phyloP scores from a whole-genome alignment of 78 protist genomes.

The Chrysochromulina parva region DNA sequence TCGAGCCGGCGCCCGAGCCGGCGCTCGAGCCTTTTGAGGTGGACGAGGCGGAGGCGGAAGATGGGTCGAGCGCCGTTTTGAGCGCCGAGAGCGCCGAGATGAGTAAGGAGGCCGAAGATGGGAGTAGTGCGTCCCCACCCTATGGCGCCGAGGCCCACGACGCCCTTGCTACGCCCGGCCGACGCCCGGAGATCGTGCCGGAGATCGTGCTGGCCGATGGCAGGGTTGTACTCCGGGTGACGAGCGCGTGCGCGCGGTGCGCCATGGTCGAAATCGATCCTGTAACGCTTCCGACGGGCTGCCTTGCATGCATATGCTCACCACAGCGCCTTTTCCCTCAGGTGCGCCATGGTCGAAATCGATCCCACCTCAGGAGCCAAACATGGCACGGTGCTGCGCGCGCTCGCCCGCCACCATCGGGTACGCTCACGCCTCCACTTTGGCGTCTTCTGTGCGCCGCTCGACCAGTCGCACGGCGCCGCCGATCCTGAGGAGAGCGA shows the following conservation, averaged over 20 bases:
- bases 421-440: not conserved
- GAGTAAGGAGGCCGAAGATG: not conserved
- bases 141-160: too few relatives aligned
- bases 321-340: too few relatives aligned
- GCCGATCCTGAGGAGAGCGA: too few relatives aligned
- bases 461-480: too few relatives aligned
- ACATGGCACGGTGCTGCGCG: not conserved
- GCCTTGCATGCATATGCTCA: too few relatives aligned
- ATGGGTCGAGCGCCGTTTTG: not conserved
- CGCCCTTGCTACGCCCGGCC: too few relatives aligned
- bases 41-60: too few relatives aligned
- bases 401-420: constrained; percentile 30
- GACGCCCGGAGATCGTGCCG: too few relatives aligned
- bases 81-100: not conserved
- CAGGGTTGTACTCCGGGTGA: not conserved
- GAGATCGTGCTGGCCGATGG: not conserved
- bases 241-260: constrained; percentile 43
- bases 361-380: not conserved
- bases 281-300: too few relatives aligned
- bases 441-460: not conserved
- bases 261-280: constrained; percentile 43
- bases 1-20: too few relatives aligned
- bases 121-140: too few relatives aligned
- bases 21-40: too few relatives aligned
- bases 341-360: constrained; percentile 17